phyloP scores from a whole-genome alignment of 768 basidiomycete species.

The Macrolepiota dolichaula region DNA sequence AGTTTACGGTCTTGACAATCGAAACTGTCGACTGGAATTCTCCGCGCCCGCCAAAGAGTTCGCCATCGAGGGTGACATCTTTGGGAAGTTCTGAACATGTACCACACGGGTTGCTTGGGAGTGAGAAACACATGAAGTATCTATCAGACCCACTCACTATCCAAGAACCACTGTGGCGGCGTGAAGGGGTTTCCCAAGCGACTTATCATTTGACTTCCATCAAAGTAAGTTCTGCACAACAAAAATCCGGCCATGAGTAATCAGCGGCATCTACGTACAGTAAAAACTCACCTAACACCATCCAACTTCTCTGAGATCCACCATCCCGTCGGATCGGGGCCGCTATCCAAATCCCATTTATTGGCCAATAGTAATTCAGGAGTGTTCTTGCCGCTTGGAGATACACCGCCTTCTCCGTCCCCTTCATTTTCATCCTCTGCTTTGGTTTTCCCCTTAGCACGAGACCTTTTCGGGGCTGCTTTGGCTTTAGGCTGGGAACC shows the following conservation, averaged over 20 bases:
- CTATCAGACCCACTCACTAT: conserved; percentile 33
- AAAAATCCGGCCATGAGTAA: background rate
- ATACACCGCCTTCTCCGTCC: conserved; percentile 25
- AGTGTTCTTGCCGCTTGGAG: conserved; percentile 26
- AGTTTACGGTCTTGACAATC: conserved; percentile 55
- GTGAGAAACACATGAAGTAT: background rate
- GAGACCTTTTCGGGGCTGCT: conserved; percentile 18
- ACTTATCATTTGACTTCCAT: conserved; percentile 49
- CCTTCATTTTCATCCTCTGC: conserved; percentile 30
- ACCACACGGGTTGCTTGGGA: background rate
- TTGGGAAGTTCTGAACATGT: conserved; percentile 43
- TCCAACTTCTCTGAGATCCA: conserved; percentile 64
- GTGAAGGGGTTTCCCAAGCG: conserved; percentile 59
- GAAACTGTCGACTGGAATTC: conserved; percentile 58
- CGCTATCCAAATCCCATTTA: conserved; percentile 54
- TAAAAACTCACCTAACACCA: conserved; percentile 48
- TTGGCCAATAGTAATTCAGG: conserved; percentile 51
- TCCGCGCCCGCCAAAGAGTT: conserved; percentile 55
- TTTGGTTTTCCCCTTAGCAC: conserved; percentile 22
- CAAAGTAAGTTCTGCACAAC: conserved; percentile 45
- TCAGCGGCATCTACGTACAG: background rate
- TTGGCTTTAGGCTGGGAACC: conserved; percentile 19
- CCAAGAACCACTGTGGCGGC: conserved; percentile 55
- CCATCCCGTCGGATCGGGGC: conserved; percentile 55
- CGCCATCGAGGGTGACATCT: conserved; percentile 54